Conservation (phyloP, 371 early-diverging fungal species). For the Mortierella sp. region DNA sequence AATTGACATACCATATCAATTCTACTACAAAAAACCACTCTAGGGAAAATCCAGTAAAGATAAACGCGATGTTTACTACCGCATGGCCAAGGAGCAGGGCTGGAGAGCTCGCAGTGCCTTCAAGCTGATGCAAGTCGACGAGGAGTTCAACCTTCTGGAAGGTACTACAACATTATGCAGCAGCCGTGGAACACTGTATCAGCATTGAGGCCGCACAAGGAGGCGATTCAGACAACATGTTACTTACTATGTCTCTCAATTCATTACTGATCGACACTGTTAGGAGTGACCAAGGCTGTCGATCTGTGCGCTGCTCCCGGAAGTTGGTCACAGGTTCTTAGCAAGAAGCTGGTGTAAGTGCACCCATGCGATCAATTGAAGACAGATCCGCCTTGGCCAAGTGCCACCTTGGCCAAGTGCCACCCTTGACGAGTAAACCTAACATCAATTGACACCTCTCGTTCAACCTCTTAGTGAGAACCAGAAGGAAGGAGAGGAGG, state of each 20-base stretch:
- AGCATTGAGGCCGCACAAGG: background rate
- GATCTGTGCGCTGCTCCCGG: constrained; percentile 99
- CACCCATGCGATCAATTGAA: background rate
- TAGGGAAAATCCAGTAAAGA: constrained; percentile 91
- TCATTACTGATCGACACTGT: background rate
- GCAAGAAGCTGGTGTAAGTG: constrained; percentile 74
- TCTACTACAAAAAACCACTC: background rate
- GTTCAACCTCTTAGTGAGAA: constrained; percentile 63
- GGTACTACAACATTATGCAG: constrained; percentile 58
- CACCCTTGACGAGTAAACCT: background rate
- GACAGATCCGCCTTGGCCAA: background rate
- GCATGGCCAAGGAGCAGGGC: constrained; percentile 96
- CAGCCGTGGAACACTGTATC: background rate
- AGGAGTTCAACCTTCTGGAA: constrained; percentile 92
- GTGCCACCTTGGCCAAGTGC: background rate
- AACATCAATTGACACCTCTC: background rate
- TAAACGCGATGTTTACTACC: constrained; percentile 98
- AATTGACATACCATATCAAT: background rate
- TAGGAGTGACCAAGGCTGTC: constrained; percentile 91
- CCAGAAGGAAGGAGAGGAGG: constrained; percentile 67
- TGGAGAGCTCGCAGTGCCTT: constrained; percentile 99
- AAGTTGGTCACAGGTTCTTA: constrained; percentile 99
- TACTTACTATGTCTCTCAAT: constrained; percentile 54
- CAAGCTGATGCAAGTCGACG: constrained; percentile 97
- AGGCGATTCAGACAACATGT: background rate